Evolutionary conservation across 495 filamentous ascomycete species (phyloP).

Genomic region (Penicillium pulvis): DNA sequence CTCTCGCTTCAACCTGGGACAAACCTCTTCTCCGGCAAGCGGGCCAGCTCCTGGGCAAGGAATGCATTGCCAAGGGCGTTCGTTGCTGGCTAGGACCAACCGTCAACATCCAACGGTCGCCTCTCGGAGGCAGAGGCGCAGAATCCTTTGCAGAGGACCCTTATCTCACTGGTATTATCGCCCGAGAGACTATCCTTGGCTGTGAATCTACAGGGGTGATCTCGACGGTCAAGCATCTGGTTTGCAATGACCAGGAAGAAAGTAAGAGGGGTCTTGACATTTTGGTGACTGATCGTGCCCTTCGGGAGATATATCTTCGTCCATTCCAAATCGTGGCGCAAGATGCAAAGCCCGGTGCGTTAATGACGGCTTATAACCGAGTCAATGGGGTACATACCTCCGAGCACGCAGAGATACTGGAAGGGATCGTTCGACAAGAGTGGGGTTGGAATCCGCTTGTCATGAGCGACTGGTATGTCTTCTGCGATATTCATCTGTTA

Average conservation of each 20-base stretch:
- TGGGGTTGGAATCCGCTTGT: conserved; percentile 60
- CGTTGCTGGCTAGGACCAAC: conserved; percentile 60
- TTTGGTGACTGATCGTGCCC: conserved; percentile 62
- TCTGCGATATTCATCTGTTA: too few relatives aligned
- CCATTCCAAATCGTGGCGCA: conserved; percentile 71
- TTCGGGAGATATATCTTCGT: conserved; percentile 72
- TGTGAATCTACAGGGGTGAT: conserved; percentile 64
- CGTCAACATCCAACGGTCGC: conserved; percentile 72
- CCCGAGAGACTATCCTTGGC: conserved; percentile 62
- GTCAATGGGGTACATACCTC: conserved; percentile 69
- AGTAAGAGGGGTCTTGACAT: conserved; percentile 61
- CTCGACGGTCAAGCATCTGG: conserved; percentile 72
- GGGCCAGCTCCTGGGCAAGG: too few relatives aligned
- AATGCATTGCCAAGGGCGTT: too few relatives aligned
- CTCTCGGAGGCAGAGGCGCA: conserved; percentile 71
- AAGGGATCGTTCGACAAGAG: conserved; percentile 60
- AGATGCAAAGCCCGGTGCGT: conserved; percentile 58
- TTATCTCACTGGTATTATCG: conserved; percentile 62
- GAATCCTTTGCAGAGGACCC: conserved; percentile 76
- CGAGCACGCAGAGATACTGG: conserved; percentile 58
- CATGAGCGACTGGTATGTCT: conserved; percentile 48
- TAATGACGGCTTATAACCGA: conserved; percentile 78
- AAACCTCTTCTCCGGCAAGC: too few relatives aligned
- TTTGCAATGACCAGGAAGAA: conserved; percentile 72
- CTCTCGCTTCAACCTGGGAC: too few relatives aligned